Percentiles rank a stretch among this genome's conserved stretches.
Evolutionary conservation across 2,329 filamentous ascomycete genomes (phyloP).

Genomic region (Calonectria naviculata): DNA sequence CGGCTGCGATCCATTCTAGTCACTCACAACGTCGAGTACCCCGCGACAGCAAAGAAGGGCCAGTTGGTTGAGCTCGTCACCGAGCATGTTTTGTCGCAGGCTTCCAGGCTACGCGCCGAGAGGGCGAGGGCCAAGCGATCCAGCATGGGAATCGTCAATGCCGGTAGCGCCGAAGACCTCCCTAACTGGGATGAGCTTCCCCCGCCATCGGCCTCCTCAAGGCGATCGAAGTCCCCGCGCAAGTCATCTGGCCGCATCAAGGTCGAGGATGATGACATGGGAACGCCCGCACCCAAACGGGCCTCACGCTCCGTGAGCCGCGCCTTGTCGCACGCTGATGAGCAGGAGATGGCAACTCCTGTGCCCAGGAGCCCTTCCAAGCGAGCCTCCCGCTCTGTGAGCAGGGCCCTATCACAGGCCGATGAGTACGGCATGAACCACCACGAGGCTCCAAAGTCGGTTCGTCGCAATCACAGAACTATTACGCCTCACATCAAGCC

Average conservation of each 20-base stretch:
- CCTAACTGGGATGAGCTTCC: constrained; percentile 68
- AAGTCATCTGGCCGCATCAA: constrained; percentile 65
- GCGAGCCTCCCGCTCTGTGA: constrained; percentile 64
- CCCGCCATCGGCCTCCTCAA: constrained; percentile 60
- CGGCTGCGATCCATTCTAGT: constrained; percentile 92
- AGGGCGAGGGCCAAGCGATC: constrained; percentile 85
- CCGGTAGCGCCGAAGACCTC: constrained; percentile 73
- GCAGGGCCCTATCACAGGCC: constrained; percentile 63
- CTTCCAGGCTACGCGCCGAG: constrained; percentile 79
- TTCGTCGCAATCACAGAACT: constrained; percentile 63
- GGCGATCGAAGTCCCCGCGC: constrained; percentile 65
- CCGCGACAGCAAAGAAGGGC: constrained; percentile 90
- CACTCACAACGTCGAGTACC: constrained; percentile 86
- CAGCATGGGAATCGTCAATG: constrained; percentile 84
- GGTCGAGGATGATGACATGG: constrained; percentile 61
- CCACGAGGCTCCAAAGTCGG: constrained; percentile 51
- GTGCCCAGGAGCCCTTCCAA: constrained; percentile 62
- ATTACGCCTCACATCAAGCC: constrained; percentile 64
- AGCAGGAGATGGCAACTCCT: constrained; percentile 57
- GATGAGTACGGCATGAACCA: constrained; percentile 58
- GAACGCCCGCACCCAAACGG: constrained; percentile 57
- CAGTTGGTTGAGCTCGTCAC: constrained; percentile 89
- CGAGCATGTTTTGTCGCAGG: constrained; percentile 80
- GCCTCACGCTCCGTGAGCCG: constrained; percentile 65
- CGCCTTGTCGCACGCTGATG: constrained; percentile 58